These are phyloP conservation scores for Syncephalastrum sp. DNA, from an alignment of 371 early-diverging fungal genomes.

Conservation along the genomic window DNA sequence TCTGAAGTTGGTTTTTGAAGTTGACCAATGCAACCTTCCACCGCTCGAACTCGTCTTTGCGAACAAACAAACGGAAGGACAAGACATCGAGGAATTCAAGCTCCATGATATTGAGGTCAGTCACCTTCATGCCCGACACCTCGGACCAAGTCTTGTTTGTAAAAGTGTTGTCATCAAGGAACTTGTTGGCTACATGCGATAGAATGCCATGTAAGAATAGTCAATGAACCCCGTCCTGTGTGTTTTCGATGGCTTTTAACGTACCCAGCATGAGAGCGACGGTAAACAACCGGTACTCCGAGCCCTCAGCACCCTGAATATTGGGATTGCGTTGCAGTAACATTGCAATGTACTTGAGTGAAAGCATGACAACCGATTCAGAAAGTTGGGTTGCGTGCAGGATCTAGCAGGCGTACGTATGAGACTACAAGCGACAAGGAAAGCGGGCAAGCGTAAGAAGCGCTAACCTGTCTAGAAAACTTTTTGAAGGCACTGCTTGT, in stretches of 20 bases:
- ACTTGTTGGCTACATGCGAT: slow-evolving; percentile 54
- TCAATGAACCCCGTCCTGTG: not conserved
- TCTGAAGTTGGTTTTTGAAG: slow-evolving; percentile 37
- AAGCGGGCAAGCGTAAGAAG: not conserved
- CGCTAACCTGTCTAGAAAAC: slow-evolving; percentile 16
- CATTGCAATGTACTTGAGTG: slow-evolving; percentile 65
- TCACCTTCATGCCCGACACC: slow-evolving; percentile 64
- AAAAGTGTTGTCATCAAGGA: slow-evolving; percentile 68
- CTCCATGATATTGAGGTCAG: slow-evolving; percentile 71
- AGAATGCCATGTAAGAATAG: not conserved
- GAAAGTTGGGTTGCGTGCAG: slow-evolving; percentile 64
- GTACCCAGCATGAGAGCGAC: slow-evolving; percentile 73
- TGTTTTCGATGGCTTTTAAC: slow-evolving; percentile 3
- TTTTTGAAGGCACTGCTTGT: slow-evolving; percentile 52
- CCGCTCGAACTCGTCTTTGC: slow-evolving; percentile 53
- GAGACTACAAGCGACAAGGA: not conserved
- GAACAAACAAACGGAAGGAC: slow-evolving; percentile 57
- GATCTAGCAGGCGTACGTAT: slow-evolving; percentile 24
- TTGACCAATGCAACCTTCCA: slow-evolving; percentile 37
- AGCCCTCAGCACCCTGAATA: slow-evolving; percentile 68
- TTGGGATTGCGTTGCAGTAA: slow-evolving; percentile 58
- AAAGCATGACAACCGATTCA: slow-evolving; percentile 57
- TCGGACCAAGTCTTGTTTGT: slow-evolving; percentile 74
- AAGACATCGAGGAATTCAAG: slow-evolving; percentile 66
- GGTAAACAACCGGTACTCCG: slow-evolving; percentile 76